Conservation (phyloP, 73 alveolate genomes). For the Symbiodinium natans region DNA sequence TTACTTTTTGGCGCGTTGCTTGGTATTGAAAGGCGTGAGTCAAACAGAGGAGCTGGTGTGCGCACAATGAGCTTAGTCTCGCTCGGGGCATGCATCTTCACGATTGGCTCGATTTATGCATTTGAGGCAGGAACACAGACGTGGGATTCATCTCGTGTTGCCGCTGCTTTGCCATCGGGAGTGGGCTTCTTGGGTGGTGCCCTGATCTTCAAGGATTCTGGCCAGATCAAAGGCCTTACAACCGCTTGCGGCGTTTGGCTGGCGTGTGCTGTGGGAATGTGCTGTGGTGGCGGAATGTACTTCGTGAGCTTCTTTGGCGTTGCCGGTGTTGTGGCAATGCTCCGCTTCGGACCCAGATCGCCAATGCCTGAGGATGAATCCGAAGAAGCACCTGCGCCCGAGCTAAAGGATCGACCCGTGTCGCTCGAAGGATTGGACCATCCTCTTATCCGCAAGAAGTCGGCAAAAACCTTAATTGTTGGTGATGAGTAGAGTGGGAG, state of each 20-base stretch:
- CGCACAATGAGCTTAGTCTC: conserved; percentile 88
- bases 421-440: neutral
- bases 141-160: conserved; percentile 84
- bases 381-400: neutral
- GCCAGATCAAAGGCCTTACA: conserved; percentile 76
- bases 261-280: conserved; percentile 93
- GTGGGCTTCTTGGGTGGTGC: conserved; percentile 91
- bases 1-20: conserved; percentile 58
- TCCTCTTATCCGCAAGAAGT: neutral
- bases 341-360: conserved; percentile 82
- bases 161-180: conserved; percentile 87
- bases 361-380: conserved; percentile 79
- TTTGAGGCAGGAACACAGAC: conserved; percentile 83
- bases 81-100: conserved; percentile 79
- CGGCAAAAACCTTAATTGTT: neutral
- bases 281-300: conserved; percentile 91
- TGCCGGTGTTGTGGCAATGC: conserved; percentile 87
- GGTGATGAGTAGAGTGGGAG: neutral
- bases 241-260: conserved; percentile 92
- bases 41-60: conserved; percentile 86
- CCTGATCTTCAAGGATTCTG: conserved; percentile 77
- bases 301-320: conserved; percentile 75
- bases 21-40: conserved; percentile 66
- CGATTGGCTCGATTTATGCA: conserved; percentile 85
- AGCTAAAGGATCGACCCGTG: neutral